Conservation (phyloP, 1,284 basidiomycete genomes). For the Takashimella tepidaria region DNA sequence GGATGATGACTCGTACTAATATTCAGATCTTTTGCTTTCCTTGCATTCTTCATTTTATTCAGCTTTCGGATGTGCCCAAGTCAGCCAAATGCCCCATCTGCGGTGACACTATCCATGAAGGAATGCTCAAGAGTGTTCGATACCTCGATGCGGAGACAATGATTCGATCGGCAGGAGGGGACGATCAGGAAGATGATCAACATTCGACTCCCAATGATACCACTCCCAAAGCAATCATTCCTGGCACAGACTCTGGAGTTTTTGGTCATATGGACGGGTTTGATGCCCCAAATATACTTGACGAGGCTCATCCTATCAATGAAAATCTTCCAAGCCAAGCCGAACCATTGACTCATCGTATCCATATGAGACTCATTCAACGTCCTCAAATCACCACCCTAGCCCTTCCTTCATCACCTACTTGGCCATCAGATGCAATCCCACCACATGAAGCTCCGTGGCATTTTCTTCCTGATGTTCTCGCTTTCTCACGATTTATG, state of each 20-base stretch:
- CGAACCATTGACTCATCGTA: constrained; percentile 25
- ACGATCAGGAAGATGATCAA: constrained; percentile 44
- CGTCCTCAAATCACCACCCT: constrained; percentile 91
- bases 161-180: constrained; percentile 28
- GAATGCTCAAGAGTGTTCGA: constrained; percentile 85
- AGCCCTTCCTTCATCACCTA: constrained; percentile 83
- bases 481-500: constrained; percentile 89
- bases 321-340: constrained; percentile 3
- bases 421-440: constrained; percentile 91
- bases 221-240: constrained; percentile 11
- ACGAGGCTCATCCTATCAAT: constrained; percentile 16
- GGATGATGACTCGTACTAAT: constrained; percentile 14
- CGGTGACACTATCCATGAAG: constrained; percentile 84
- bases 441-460: constrained; percentile 82
- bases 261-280: constrained; percentile 35
- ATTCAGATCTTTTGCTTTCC: constrained; percentile 80
- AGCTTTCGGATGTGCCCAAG: constrained; percentile 69
- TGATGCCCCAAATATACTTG: constrained; percentile 13
- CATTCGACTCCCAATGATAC: constrained; percentile 41
- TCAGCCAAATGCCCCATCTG: constrained; percentile 93
- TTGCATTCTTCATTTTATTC: constrained; percentile 88
- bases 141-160: constrained; percentile 46
- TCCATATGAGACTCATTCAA: constrained; percentile 86
- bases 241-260: constrained; percentile 22
- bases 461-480: constrained; percentile 91